phyloP scores from a whole-genome alignment of 768 basidiomycete genomes.

The Boletus tomentosulus region DNA sequence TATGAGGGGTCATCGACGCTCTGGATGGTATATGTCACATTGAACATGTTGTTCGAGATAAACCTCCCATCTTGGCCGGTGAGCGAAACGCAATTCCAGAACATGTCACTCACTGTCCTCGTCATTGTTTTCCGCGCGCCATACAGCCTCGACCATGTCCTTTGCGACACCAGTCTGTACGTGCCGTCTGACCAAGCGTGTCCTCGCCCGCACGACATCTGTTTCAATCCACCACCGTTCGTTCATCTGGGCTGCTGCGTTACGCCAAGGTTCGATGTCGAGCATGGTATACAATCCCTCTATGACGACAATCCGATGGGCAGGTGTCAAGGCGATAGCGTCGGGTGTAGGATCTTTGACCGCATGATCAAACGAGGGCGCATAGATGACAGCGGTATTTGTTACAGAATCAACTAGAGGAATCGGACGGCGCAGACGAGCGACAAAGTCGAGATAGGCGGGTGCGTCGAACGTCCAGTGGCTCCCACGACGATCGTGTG shows the following conservation, averaged over 20 bases:
- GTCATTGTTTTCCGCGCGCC: conserved; percentile 76
- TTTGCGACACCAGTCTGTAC: conserved; percentile 72
- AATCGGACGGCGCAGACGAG: conserved; percentile 42
- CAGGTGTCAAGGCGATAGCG: conserved; percentile 51
- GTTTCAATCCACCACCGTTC: conserved; percentile 75
- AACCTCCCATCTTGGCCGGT: conserved; percentile 40
- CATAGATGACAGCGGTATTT: conserved; percentile 40
- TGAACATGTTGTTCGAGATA: conserved; percentile 36
- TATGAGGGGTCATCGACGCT: conserved; percentile 40
- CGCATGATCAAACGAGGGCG: conserved; percentile 85
- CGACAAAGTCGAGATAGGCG: conserved; percentile 68
- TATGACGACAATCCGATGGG: conserved; percentile 76
- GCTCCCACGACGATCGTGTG: conserved; percentile 75
- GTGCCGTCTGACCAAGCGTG: conserved; percentile 66
- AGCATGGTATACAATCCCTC: conserved; percentile 90
- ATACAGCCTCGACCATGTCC: conserved; percentile 57
- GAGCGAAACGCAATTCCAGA: background rate
- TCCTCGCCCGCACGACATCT: conserved; percentile 49
- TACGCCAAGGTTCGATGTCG: conserved; percentile 65
- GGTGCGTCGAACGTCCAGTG: conserved; percentile 88
- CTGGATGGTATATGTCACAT: conserved; percentile 37
- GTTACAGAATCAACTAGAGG: background rate
- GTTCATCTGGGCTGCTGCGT: conserved; percentile 62
- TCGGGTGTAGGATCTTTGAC: conserved; percentile 78
- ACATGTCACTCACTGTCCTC: conserved; percentile 52